Conservation (phyloP, 495 filamentous ascomycete genomes). For the Penicillium paxilli region DNA sequence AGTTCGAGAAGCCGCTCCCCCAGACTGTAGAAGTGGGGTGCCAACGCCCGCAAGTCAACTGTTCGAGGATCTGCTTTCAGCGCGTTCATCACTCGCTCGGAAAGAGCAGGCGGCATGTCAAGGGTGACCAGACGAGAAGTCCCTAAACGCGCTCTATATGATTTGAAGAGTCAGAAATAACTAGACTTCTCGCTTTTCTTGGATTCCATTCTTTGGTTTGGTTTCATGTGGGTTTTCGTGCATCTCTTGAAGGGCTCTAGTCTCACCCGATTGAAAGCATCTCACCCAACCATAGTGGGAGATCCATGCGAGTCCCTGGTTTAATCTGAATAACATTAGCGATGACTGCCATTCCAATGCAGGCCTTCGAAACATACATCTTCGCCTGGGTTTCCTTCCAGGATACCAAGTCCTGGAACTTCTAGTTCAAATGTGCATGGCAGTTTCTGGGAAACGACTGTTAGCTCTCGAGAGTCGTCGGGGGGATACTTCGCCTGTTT, state of each 20-base stretch:
- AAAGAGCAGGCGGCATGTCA: conserved; percentile 76
- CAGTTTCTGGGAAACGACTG: conserved; percentile 67
- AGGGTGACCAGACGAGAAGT: conserved; percentile 70
- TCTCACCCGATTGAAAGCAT: conserved; percentile 82
- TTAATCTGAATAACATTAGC: conserved; percentile 60
- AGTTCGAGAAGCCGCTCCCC: conserved; percentile 83
- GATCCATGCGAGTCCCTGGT: conserved; percentile 71
- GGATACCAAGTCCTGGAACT: conserved; percentile 80
- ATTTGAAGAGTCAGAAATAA: neutral
- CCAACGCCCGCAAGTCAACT: conserved; percentile 78
- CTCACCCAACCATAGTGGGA: conserved; percentile 96
- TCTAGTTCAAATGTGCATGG: conserved; percentile 92
- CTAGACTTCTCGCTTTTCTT: neutral
- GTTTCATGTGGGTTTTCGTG: too few relatives aligned
- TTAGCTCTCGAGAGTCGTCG: conserved; percentile 14
- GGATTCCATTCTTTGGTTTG: too few relatives aligned
- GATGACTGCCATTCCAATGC: neutral
- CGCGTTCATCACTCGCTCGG: conserved; percentile 81
- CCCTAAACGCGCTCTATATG: conserved; percentile 47
- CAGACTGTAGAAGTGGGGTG: conserved; percentile 83
- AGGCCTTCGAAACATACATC: conserved; percentile 42
- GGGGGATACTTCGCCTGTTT: neutral
- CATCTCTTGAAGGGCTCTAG: neutral
- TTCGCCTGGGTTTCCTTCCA: conserved; percentile 74
- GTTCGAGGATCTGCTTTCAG: conserved; percentile 86